These are phyloP conservation scores for Bretschneidera sinensis DNA, from an alignment of 345 rosid genomes.

Conservation along the genomic window DNA sequence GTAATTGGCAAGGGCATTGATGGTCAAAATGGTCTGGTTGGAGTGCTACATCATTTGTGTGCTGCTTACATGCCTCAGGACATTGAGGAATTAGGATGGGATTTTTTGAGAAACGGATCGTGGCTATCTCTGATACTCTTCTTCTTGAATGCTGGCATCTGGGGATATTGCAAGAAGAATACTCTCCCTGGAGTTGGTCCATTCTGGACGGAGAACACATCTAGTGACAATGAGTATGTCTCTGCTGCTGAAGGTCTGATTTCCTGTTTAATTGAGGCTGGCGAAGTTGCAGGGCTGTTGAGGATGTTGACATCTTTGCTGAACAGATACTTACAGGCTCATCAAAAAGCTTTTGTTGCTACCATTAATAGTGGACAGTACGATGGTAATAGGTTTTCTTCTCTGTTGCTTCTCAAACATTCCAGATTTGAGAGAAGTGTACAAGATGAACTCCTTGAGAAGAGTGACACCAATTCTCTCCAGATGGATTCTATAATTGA, in stretches of 20 bases:
- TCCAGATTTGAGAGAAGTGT: conserved; percentile 57
- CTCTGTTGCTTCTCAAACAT: conserved; percentile 77
- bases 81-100: conserved; percentile 70
- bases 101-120: conserved; percentile 67
- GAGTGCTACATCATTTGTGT: conserved; percentile 43
- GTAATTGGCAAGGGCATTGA: conserved; percentile 34
- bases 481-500: conserved; percentile 57
- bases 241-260: conserved; percentile 52
- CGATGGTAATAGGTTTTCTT: conserved; percentile 35
- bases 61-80: conserved; percentile 36
- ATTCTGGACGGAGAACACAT: conserved; percentile 42
- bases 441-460: conserved; percentile 58
- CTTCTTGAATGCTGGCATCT: conserved; percentile 56
- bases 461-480: conserved; percentile 44
- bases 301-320: conserved; percentile 58
- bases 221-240: conserved; percentile 40
- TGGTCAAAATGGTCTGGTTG: conserved; percentile 39
- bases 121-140: conserved; percentile 76
- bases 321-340: conserved; percentile 44
- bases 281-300: conserved; percentile 42
- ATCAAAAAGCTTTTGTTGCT: conserved; percentile 72
- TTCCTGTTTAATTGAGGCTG: conserved; percentile 49
- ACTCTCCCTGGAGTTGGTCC: conserved; percentile 41
- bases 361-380: conserved; percentile 42
- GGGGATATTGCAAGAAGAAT: conserved; percentile 42